Base-by-base conservation (phyloP, 805 yeast genomes). In the Saccharomycopsis guyanensis region DNA sequence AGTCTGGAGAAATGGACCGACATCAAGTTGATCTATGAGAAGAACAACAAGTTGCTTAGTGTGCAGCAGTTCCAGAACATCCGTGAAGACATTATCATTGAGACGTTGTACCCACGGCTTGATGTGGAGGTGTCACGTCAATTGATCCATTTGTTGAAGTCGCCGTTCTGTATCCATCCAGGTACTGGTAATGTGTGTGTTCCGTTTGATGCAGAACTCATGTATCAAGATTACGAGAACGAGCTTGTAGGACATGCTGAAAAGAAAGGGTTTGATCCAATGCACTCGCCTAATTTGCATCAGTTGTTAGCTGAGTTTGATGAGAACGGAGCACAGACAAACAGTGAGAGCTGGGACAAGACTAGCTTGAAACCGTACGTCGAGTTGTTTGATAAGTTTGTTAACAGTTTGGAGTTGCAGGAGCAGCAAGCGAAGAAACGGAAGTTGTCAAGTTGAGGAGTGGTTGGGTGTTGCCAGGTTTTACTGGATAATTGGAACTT, bases 91-190 rank as follows among this genome's bases (percentile, higher is more conserved):
- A 71, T 87, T 48, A 80, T 91, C 19, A 64, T 93, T 33, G 81
- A 78, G 51, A 82, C 84, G 50, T 65, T 87, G 68, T 91, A 91
- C 63, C 98, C 98, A 37, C 75, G 96, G 57, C 71, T 93, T 51
- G 98, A 93, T 75, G 80, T 85, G 41, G 95, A 89, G 63, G 98
- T 93, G 31, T 84, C 97, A 5, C 75, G 82, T 55, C 93, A 85
- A 61, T 71, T 89, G 58, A 86, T 81, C 65, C 98, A 93, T 69
- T 79, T 93, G 65, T 73, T 93, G 56, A 93, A 93, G 61, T 85
- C 97, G 1, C 98, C 98, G 15, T 93, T 93, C 62, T 91, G 97
- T 68, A 80, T 93, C 37, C 98, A 93, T 62, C 98, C 98, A 1
- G 81, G 87, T 2, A 93, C 98, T 0, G 96, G 96, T 5, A 83